Conservation (phyloP, 2,329 filamentous ascomycete genomes). For the Verticillium nonalfalfae region DNA sequence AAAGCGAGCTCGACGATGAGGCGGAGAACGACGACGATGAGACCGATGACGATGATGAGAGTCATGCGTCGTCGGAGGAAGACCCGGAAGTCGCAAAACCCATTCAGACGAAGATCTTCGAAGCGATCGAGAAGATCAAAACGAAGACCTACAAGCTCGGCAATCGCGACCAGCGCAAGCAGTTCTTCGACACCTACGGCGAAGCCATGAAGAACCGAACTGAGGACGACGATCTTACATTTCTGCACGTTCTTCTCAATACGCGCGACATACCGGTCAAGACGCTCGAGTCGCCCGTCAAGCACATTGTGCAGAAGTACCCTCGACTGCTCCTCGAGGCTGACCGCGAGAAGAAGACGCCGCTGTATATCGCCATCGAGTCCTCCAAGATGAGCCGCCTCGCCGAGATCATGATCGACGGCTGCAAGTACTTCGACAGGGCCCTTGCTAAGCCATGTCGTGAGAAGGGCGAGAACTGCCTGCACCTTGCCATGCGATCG, state of each 20-base stretch:
- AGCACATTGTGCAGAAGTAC: background rate
- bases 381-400: background rate
- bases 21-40: background rate
- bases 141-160: background rate
- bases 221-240: background rate
- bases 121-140: slow-evolving; percentile 1
- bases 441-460: background rate
- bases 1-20: background rate
- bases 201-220: background rate
- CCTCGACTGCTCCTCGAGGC: slow-evolving; percentile 1
- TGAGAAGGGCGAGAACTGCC: background rate
- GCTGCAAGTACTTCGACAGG: background rate
- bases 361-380: background rate
- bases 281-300: background rate
- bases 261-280: background rate
- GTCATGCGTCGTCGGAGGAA: background rate
- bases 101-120: background rate
- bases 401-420: background rate
- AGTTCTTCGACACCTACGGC: background rate
- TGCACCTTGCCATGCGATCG: slow-evolving; percentile 1
- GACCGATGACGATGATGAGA: background rate
- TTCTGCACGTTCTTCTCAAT: background rate
- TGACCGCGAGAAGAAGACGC: background rate
- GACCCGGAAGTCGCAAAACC: background rate
- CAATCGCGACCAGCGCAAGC: background rate